Percentiles rank a stretch among this genome's conserved stretches.
Evolutionary conservation across 1,139 yeast species (phyloP).

Genomic region (Candida mesenterica): DNA sequence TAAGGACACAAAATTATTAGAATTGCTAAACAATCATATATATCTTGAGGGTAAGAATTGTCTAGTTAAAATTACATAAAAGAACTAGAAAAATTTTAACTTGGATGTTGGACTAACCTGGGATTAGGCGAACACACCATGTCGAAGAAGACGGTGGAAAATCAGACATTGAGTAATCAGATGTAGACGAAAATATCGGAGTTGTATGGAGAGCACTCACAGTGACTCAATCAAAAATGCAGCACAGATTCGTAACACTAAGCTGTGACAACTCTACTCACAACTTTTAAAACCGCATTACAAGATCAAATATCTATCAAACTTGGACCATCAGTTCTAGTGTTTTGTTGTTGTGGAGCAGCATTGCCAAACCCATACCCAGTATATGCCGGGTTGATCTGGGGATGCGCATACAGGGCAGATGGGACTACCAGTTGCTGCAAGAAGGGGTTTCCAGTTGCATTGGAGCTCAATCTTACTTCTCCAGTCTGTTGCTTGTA

Average conservation of each 20-base stretch:
- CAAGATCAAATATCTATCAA: conserved; percentile 51
- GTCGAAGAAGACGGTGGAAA: too few relatives aligned
- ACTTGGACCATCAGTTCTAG: conserved; percentile 42
- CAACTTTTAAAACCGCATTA: conserved; percentile 6
- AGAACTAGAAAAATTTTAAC: too few relatives aligned
- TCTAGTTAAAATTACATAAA: too few relatives aligned
- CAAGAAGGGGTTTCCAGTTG: conserved; percentile 72
- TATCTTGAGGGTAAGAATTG: too few relatives aligned
- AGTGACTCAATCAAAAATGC: too few relatives aligned
- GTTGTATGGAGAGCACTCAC: too few relatives aligned
- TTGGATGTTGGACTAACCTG: too few relatives aligned
- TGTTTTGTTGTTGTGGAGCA: conserved; percentile 34
- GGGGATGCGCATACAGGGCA: conserved; percentile 18
- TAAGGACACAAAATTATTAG: too few relatives aligned
- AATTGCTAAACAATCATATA: too few relatives aligned
- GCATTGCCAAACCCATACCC: conserved; percentile 92
- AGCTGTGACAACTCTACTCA: not conserved
- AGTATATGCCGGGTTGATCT: conserved; percentile 55
- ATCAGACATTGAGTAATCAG: too few relatives aligned
- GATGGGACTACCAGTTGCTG: conserved; percentile 23
- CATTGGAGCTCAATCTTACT: conserved; percentile 40
- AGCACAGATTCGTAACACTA: not conserved
- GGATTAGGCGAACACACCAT: too few relatives aligned
- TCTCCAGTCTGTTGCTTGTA: conserved; percentile 48
- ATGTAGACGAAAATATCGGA: too few relatives aligned